phyloP scores from a whole-genome alignment of 2,329 filamentous ascomycete species.

The Verticillium tricorpus region DNA sequence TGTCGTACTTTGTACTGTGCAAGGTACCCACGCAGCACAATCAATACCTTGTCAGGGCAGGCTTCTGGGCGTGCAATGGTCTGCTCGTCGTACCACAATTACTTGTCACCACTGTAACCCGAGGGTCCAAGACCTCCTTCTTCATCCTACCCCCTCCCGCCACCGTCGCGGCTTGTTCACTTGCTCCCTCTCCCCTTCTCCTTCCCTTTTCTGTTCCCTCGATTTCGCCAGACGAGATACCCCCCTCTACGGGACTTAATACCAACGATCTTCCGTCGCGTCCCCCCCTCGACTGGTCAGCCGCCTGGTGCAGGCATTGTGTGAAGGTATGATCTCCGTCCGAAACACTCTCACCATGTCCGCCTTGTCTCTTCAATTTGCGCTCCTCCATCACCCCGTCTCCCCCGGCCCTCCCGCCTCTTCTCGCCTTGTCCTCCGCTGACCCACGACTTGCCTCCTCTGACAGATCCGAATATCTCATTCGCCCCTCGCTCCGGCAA shows the following conservation, averaged over 20 bases:
- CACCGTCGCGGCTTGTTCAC: neutral
- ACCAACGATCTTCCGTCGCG: constrained; percentile 2
- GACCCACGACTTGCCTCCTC: neutral
- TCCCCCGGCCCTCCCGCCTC: neutral
- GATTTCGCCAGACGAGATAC: constrained; percentile 4
- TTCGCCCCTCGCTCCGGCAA: neutral
- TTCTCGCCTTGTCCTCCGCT: neutral
- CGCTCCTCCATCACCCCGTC: neutral
- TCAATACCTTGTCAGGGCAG: constrained; percentile 4
- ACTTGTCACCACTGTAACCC: neutral
- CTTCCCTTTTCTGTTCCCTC: constrained; percentile 9
- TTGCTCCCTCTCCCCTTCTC: constrained; percentile 8
- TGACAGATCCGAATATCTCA: neutral
- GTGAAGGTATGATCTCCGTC: constrained; percentile 10
- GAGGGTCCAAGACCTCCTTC: neutral
- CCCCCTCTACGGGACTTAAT: constrained; percentile 3
- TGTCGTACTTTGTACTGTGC: neutral
- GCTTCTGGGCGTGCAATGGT: constrained; percentile 1
- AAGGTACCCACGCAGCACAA: constrained; percentile 7
- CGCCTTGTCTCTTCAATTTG: too few relatives aligned
- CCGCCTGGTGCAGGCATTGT: constrained; percentile 15
- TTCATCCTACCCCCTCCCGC: neutral
- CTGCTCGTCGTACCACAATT: constrained; percentile 1
- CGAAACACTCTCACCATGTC: neutral
- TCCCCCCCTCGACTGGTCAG: constrained; percentile 1